These are phyloP conservation scores for Salix purpurea DNA, from an alignment of 345 rosid genomes.

Conservation along the genomic window DNA sequence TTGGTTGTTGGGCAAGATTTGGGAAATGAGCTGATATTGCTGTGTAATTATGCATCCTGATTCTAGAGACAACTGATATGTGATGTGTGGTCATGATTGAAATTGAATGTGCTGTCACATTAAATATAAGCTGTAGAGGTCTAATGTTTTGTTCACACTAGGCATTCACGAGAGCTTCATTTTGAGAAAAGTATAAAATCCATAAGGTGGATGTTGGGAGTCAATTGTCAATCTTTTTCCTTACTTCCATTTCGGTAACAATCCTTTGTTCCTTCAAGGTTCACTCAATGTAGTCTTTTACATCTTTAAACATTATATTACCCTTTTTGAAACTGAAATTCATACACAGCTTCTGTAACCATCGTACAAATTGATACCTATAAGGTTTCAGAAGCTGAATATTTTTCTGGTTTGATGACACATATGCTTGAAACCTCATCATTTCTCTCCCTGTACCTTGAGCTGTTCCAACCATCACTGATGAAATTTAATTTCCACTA, in stretches of 20 bases:
- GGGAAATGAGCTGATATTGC: constrained; percentile 7
- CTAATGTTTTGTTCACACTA: not conserved
- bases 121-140: not conserved
- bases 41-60: not conserved
- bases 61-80: not conserved
- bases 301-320: not conserved
- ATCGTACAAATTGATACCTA: not conserved
- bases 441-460: constrained; percentile 1
- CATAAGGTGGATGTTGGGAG: not conserved
- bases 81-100: not conserved
- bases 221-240: not conserved
- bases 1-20: constrained; percentile 4
- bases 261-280: not conserved
- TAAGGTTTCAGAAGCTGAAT: not conserved
- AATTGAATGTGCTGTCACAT: not conserved
- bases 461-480: not conserved
- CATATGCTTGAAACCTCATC: not conserved
- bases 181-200: not conserved
- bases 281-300: constrained; percentile 1
- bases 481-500: not conserved
- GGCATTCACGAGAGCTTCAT: not conserved
- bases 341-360: not conserved
- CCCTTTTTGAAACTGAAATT: not conserved
- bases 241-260: not conserved
- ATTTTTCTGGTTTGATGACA: not conserved